phyloP scores from a whole-genome alignment of 2,329 filamentous ascomycete species.

The Alternaria metachromatica region DNA sequence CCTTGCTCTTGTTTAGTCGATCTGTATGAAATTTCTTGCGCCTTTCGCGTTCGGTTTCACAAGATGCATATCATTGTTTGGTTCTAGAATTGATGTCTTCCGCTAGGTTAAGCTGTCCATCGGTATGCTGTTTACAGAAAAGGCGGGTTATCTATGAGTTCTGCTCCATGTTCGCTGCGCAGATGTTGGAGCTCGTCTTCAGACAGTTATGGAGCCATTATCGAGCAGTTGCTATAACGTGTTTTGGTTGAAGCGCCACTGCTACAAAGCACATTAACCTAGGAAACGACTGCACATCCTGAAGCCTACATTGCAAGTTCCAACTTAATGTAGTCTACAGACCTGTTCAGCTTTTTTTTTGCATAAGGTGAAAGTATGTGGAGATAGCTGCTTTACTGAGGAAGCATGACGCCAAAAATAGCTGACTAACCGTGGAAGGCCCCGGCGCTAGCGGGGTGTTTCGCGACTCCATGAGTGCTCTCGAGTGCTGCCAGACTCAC shows the following conservation, averaged over 20 bases:
- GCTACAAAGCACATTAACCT: too few relatives aligned
- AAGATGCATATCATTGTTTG: too few relatives aligned
- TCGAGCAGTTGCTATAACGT: not conserved
- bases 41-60: too few relatives aligned
- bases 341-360: not conserved
- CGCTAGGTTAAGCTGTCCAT: not conserved
- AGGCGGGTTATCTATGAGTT: not conserved
- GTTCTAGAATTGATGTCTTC: too few relatives aligned
- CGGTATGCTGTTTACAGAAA: not conserved
- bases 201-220: not conserved
- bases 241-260: not conserved
- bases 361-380: not conserved
- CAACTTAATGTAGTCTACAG: too few relatives aligned
- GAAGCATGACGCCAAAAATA: not conserved
- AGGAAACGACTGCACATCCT: too few relatives aligned
- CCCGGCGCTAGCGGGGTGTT: conserved; percentile 27
- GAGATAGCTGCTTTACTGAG: not conserved
- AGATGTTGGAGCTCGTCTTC: not conserved
- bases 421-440: not conserved
- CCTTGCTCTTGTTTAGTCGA: too few relatives aligned
- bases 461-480: conserved; percentile 29
- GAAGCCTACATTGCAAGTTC: too few relatives aligned
- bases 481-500: conserved; percentile 29
- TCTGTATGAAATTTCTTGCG: too few relatives aligned
- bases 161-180: not conserved